Evolutionary conservation across 148 eudicot species (phyloP), one percentile per base, ranked within the genome.

Genomic region (Drosera capensis): DNA sequence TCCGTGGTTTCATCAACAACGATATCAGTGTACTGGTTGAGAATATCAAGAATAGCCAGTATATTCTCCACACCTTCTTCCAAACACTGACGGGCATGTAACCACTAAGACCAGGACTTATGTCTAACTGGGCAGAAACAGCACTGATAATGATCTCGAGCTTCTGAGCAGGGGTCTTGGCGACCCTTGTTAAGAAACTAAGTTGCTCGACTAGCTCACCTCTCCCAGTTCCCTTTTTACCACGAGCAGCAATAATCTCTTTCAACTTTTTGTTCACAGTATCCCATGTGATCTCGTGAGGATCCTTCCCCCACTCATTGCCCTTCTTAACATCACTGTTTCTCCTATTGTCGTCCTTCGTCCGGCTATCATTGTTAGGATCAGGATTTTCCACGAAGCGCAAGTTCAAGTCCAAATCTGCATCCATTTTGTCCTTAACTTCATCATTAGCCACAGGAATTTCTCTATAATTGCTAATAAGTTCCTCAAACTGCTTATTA

Each of bases 131-230:
- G 29, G 96, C 94, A 51, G 94, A 82, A 11, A 86, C 71, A 48
- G 82, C 94, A 65, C 73, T 67, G 40, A 86, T 82, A 16, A 75
- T 73, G 50, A 86, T 86, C 59, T 86, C 96, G 31, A 86, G 76
- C 65, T 86, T 86, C 68, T 86, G 96, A 26, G 94, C 94, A 48
- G 96, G 94, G 26, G 96, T 86, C 70, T 86, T 86, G 2, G 96
- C 96, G 56, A 86, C 94, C 55, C 64, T 68, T 8, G 88, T 79
- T 54, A 86, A 77, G 59, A 86, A 86, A 7, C 94, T 82, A 30
- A 86, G 81, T 59, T 82, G 96, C 63, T 86, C 96, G 36, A 86
- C 94, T 28, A 86, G 71, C 71, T 86, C 96, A 23, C 82, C 71
- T 55, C 71, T 71, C 11, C 85, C 87, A 0, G 96, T 86, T 22